Evolutionary conservation across 331 rosid species (phyloP).

Genomic region (Quercus tomentella): DNA sequence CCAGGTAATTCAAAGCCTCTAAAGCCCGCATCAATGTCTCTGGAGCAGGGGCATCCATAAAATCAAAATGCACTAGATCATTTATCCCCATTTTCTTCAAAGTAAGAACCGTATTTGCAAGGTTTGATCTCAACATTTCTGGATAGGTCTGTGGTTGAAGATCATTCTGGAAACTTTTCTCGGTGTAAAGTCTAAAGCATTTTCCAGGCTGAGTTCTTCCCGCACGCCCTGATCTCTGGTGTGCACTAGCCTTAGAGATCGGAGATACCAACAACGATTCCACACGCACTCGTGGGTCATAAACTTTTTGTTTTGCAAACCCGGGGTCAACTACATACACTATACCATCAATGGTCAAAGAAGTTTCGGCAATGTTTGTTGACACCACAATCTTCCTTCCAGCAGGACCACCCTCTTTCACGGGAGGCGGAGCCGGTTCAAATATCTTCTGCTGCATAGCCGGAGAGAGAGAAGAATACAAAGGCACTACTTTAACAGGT

Average conservation of each 20-base stretch:
- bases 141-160: constrained; percentile 97
- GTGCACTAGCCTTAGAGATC: constrained; percentile 96
- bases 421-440: constrained; percentile 85
- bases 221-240: constrained; percentile 97
- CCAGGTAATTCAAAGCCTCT: constrained; percentile 91
- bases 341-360: constrained; percentile 93
- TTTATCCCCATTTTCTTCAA: constrained; percentile 94
- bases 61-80: constrained; percentile 92
- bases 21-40: constrained; percentile 97
- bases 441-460: constrained; percentile 96
- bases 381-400: constrained; percentile 99
- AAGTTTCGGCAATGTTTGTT: constrained; percentile 96
- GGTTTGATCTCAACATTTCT: constrained; percentile 90
- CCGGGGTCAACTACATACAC: constrained; percentile 98
- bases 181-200: constrained; percentile 92
- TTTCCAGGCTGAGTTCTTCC: constrained; percentile 99
- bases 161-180: constrained; percentile 86
- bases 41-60: constrained; percentile 97
- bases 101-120: constrained; percentile 91
- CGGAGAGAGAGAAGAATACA: constrained; percentile 93
- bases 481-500: constrained; percentile 86
- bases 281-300: constrained; percentile 88
- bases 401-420: constrained; percentile 75
- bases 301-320: constrained; percentile 85
- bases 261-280: constrained; percentile 96